Evolutionary conservation across 1,284 basidiomycete species (phyloP), one percentile per base, ranked within the genome.

Genomic region (Mycena citricolor): DNA sequence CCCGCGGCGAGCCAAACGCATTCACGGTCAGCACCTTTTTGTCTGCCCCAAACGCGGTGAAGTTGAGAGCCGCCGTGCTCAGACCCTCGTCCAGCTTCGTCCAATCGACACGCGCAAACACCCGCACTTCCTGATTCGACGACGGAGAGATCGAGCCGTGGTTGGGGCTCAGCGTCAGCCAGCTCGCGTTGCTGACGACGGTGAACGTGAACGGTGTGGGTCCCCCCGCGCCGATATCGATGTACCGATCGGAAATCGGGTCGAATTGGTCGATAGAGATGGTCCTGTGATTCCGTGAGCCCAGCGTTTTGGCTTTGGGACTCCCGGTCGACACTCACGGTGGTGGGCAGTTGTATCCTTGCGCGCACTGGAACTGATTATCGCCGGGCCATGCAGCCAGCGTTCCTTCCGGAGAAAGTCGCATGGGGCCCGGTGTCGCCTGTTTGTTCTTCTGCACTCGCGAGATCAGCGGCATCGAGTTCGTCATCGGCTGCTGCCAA

Each of bases 401-500:
- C n/a, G 71, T 77, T 13, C 78, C 75, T 64, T 86, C 83, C 1
- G 79, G 74, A 1, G 71, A 71, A 42, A 83, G 71, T 17, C 83
- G 64, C 76, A 85, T 83, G 3, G 74, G 69, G 13, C 80, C 77
- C 25, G 78, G 62, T 4, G 84, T 62, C 0, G 74, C 76, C 54
- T 76, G 73, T 55, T 82, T 83, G 48, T 68, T 73, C 11, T 68
- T 56, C 50, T 80, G 79, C 2, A 83, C 72, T n/a, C 73, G 68
- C 26, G 73, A 74, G 13, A 82, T 61, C 13, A 66, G 56, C 0
- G 81, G 80, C 76, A 81, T 79, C 78, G 73, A 73, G 60, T 83
- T 77, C 3, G 73, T 69, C 70, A 78, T 77, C 1, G 81, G 81
- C 57, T 82, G 75, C 54, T 86, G 83, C 81, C 83, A 86, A 60